Conservation (phyloP, 805 yeast species). For the Sugiyamaella marilandica region DNA sequence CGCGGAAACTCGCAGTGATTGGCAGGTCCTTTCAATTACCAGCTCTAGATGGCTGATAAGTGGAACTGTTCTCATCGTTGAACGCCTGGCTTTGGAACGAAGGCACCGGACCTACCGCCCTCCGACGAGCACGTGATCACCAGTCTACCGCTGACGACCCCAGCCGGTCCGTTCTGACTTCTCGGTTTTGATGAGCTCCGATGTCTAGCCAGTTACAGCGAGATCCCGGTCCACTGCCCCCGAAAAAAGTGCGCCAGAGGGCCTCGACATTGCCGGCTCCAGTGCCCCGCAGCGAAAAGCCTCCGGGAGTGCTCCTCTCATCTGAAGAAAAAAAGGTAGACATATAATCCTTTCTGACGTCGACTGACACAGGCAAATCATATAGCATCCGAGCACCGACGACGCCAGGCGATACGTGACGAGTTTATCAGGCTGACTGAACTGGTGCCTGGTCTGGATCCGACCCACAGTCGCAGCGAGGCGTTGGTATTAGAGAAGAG, state of each 20-base stretch:
- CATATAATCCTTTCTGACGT: background rate
- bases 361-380: slow-evolving; percentile 58
- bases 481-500: slow-evolving; percentile 62
- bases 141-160: too few relatives aligned
- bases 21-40: too few relatives aligned
- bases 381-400: slow-evolving; percentile 78
- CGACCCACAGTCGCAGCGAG: slow-evolving; percentile 76
- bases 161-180: too few relatives aligned
- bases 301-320: slow-evolving; percentile 23
- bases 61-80: background rate
- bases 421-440: slow-evolving; percentile 74
- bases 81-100: background rate
- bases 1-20: too few relatives aligned
- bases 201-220: background rate
- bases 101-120: background rate
- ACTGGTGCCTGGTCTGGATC: slow-evolving; percentile 66
- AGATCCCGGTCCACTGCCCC: slow-evolving; percentile 2
- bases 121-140: too few relatives aligned
- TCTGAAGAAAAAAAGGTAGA: slow-evolving; percentile 30
- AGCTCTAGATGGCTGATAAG: too few relatives aligned
- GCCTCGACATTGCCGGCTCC: slow-evolving; percentile 13
- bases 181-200: too few relatives aligned
- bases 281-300: slow-evolving; percentile 1
- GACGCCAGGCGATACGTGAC: slow-evolving; percentile 78
- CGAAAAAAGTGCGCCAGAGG: slow-evolving; percentile 12